phyloP scores from a whole-genome alignment of 2,329 filamentous ascomycete species.

The Sclerotinia nivalis region DNA sequence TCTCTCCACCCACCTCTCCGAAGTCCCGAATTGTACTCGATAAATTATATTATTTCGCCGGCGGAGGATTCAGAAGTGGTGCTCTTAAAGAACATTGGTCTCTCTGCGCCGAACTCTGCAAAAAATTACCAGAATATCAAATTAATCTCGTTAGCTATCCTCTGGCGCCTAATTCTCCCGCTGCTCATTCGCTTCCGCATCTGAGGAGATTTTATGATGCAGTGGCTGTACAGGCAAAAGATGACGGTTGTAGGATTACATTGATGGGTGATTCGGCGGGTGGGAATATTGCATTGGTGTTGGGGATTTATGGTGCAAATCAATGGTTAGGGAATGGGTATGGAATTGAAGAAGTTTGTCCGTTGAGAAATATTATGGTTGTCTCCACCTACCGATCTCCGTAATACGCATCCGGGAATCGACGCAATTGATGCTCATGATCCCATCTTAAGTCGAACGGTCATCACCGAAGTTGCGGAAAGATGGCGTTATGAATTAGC shows the following conservation, averaged over 20 bases:
- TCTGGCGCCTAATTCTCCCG: background rate
- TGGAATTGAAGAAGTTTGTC: slow-evolving; percentile 6
- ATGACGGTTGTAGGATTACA: background rate
- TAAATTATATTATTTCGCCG: slow-evolving; percentile 12
- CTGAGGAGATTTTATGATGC: background rate
- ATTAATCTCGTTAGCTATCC: slow-evolving; percentile 4
- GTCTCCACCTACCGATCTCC: slow-evolving; percentile 29
- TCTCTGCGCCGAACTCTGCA: background rate
- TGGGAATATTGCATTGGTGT: slow-evolving; percentile 3
- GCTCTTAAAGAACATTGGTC: slow-evolving; percentile 5
- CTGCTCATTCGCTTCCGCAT: background rate
- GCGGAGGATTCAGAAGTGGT: background rate
- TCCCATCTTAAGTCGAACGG: slow-evolving; percentile 27
- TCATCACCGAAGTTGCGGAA: slow-evolving; percentile 26
- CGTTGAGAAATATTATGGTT: slow-evolving; percentile 29
- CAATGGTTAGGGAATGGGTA: background rate
- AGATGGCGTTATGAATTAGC: slow-evolving; percentile 29
- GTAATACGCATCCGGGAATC: slow-evolving; percentile 31
- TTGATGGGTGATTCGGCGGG: slow-evolving; percentile 19
- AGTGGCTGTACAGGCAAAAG: background rate
- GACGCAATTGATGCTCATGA: slow-evolving; percentile 26
- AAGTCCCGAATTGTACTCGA: background rate
- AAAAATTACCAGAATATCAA: background rate
- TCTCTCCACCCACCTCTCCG: background rate
- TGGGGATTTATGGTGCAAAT: slow-evolving; percentile 3